Percentiles rank a stretch among this genome's conserved stretches.
These are phyloP conservation scores for Drechslerella dactyloides DNA, from an alignment of 2,329 filamentous ascomycete genomes.

Conservation along the genomic window DNA sequence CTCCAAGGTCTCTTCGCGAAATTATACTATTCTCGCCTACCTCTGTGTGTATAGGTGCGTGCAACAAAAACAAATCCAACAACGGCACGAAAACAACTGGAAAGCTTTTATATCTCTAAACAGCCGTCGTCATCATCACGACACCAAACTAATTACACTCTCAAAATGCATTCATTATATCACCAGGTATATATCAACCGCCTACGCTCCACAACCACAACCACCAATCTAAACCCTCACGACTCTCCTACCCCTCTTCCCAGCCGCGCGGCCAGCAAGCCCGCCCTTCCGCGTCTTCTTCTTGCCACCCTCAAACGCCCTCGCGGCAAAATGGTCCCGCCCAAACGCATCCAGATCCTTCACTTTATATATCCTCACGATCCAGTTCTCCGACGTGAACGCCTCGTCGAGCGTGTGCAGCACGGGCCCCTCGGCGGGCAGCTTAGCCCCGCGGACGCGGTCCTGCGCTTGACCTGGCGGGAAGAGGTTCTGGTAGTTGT, in stretches of 20 bases:
- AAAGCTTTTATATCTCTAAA: background rate
- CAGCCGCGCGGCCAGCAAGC: constrained; percentile 51
- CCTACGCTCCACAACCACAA: background rate
- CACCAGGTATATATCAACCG: background rate
- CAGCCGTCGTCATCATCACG: background rate
- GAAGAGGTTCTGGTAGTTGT: constrained; percentile 94
- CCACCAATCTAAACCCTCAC: constrained; percentile 5
- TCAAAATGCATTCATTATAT: background rate
- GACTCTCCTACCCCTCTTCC: constrained; percentile 37
- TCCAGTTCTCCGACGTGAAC: constrained; percentile 99
- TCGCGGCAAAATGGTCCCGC: constrained; percentile 76
- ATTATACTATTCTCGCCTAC: too few relatives aligned
- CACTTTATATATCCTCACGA: constrained; percentile 99
- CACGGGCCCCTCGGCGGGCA: constrained; percentile 83
- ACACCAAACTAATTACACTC: background rate
- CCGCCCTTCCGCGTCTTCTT: constrained; percentile 61
- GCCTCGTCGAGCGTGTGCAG: constrained; percentile 93
- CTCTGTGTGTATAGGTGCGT: too few relatives aligned
- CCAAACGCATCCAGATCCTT: constrained; percentile 98
- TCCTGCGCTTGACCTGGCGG: constrained; percentile 87
- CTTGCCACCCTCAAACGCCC: constrained; percentile 63
- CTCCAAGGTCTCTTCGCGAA: too few relatives aligned
- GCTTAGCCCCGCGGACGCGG: constrained; percentile 78
- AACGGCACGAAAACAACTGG: too few relatives aligned
- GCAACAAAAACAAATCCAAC: too few relatives aligned